Conservation (phyloP, 2,329 filamentous ascomycete species). For the Alternaria infectoria region DNA sequence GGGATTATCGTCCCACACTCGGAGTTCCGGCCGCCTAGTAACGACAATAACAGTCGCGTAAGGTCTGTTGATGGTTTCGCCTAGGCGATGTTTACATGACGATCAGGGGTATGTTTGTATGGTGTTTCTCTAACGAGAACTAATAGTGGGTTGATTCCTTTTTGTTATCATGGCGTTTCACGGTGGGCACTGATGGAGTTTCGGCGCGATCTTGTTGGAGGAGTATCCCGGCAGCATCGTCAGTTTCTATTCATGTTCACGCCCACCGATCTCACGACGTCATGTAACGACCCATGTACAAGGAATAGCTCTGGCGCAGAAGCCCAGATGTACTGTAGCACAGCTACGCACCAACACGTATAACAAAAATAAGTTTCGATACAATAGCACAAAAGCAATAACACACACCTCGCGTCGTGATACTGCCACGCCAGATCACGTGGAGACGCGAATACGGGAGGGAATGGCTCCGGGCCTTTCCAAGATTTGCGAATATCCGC, state of each 20-base stretch:
- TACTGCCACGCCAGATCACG: slow-evolving; percentile 8
- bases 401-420: background rate
- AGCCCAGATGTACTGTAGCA: background rate
- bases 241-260: background rate
- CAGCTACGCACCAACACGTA: background rate
- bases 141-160: background rate
- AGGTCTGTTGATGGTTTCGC: background rate
- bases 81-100: background rate
- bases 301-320: background rate
- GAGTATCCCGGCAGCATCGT: slow-evolving; percentile 2
- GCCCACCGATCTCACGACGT: slow-evolving; percentile 1
- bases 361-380: background rate
- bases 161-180: background rate
- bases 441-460: slow-evolving; percentile 11
- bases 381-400: background rate
- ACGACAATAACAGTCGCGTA: background rate
- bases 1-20: background rate
- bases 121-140: background rate
- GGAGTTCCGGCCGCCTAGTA: background rate
- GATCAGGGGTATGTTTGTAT: background rate
- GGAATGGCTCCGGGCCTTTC: background rate
- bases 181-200: slow-evolving; percentile 2
- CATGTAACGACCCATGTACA: slow-evolving; percentile 1
- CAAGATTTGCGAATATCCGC: slow-evolving; percentile 11
- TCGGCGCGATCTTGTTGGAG: slow-evolving; percentile 1